Base-by-base conservation (phyloP, 164 flowering plant species). In the Stephania cephalantha region DNA sequence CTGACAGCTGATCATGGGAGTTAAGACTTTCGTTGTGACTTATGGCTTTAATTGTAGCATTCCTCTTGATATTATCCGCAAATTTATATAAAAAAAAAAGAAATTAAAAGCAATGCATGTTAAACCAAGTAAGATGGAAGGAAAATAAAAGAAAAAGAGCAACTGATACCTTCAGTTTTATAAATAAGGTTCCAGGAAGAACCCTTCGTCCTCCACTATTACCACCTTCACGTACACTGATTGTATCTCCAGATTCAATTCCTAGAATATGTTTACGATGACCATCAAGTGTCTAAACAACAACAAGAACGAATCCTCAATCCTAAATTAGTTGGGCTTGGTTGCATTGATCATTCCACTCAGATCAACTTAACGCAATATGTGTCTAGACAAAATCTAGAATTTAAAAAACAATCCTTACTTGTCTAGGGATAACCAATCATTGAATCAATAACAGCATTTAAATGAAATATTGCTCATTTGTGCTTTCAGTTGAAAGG, bases 201-300 rank as follows among this genome's bases (percentile, higher is more conserved):
- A 75, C 80, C 79, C 89, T 87, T 42, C 79, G 85, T 66, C 87
- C 79, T 18, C 91, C 92, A 74, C 86, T 83, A 85, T 91, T 88
- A 46, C 99, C 97, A 86, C 88, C 97, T 75, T 81, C 86, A 35
- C 91, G 90, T 8, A 95, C 90, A 79, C 85, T 86, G 61, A 95
- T 88, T 58, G 90, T 88, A 80, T 90, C 97, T 70, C 97, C 96
- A 84, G 94, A 82, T 68, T 90, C 97, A 74, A 95, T 89, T 68
- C 99, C 99, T 95, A 76, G 69, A 48, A 67, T 71, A 67, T 45
- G 53, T 48, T 35, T 35, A 50, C n/a, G 42, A 74, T 44, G 4
- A 8, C 73, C 42, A 35, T 35, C 42, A 35, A 35, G 42, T 35
- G 42, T 4, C 42, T 35, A 35, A 35, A 35, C 42, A 4, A 35